phyloP scores from a whole-genome alignment of 2,329 filamentous ascomycete genomes.

The Fusarium miscanthi region DNA sequence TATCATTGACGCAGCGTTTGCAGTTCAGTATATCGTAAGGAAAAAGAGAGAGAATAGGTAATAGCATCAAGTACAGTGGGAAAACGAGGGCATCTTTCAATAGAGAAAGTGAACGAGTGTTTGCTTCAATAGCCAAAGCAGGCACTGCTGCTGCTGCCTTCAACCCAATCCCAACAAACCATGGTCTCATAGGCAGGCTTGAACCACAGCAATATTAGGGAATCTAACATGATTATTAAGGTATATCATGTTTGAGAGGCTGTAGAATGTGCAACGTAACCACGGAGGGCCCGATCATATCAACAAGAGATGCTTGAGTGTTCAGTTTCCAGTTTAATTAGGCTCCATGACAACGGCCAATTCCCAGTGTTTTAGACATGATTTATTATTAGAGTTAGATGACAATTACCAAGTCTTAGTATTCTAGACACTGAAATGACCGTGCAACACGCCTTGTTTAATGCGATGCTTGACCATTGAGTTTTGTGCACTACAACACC shows the following conservation, averaged over 20 bases:
- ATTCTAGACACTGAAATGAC: slow-evolving; percentile 12
- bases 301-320: not conserved
- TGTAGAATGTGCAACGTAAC: not conserved
- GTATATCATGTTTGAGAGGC: not conserved
- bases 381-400: not conserved
- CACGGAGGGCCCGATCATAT: not conserved
- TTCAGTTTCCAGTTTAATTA: slow-evolving; percentile 11
- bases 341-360: not conserved
- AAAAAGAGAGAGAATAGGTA: not conserved
- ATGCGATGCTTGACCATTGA: not conserved
- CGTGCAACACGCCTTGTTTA: slow-evolving; percentile 13
- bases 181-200: not conserved
- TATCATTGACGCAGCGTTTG: slow-evolving; percentile 4
- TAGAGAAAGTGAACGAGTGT: not conserved
- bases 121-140: slow-evolving; percentile 3
- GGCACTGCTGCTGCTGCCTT: not conserved
- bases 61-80: not conserved
- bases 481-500: slow-evolving; percentile 7
- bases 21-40: not conserved
- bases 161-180: not conserved
- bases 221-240: not conserved
- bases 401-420: not conserved
- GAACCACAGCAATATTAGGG: not conserved
- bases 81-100: not conserved
- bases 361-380: not conserved